Percentiles rank a stretch among this genome's conserved stretches.
phyloP scores from a whole-genome alignment of 164 flowering plant genomes.

The Nymphaea thermarum region DNA sequence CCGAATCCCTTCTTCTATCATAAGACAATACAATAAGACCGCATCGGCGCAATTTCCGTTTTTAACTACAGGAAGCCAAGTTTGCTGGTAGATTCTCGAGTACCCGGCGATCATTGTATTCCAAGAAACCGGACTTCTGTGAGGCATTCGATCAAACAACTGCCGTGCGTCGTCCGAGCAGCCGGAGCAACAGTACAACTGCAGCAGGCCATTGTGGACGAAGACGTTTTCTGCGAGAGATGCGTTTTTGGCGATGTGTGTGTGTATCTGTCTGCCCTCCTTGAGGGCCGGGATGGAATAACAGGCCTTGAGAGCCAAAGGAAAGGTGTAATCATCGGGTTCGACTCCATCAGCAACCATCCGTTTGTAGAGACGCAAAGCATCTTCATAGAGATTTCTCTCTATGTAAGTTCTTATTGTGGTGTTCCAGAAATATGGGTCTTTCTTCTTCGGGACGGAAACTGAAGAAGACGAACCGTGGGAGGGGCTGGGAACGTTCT shows the following conservation, averaged over 20 bases:
- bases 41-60: conserved; percentile 2
- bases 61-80: not conserved
- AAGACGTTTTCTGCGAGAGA: conserved; percentile 1
- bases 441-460: not conserved
- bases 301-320: conserved; percentile 11
- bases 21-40: conserved; percentile 5
- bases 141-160: conserved; percentile 10
- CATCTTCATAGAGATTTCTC: conserved; percentile 7
- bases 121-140: conserved; percentile 12
- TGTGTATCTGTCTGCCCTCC: conserved; percentile 9
- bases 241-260: not conserved
- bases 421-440: conserved; percentile 7
- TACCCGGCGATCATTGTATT: conserved; percentile 14
- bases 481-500: not conserved
- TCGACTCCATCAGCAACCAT: conserved; percentile 3
- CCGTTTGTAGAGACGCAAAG: conserved; percentile 3
- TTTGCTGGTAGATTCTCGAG: conserved; percentile 1
- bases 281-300: conserved; percentile 2
- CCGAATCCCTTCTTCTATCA: conserved; percentile 6
- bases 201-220: conserved; percentile 7
- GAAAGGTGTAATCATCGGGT: conserved; percentile 13
- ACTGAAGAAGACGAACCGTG: not conserved
- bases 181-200: conserved; percentile 6
- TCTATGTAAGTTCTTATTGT: conserved; percentile 3
- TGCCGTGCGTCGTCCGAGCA: not conserved